These are phyloP conservation scores for Aspergillus puulaauensis DNA, from an alignment of 2,329 filamentous ascomycete species.

Conservation along the genomic window DNA sequence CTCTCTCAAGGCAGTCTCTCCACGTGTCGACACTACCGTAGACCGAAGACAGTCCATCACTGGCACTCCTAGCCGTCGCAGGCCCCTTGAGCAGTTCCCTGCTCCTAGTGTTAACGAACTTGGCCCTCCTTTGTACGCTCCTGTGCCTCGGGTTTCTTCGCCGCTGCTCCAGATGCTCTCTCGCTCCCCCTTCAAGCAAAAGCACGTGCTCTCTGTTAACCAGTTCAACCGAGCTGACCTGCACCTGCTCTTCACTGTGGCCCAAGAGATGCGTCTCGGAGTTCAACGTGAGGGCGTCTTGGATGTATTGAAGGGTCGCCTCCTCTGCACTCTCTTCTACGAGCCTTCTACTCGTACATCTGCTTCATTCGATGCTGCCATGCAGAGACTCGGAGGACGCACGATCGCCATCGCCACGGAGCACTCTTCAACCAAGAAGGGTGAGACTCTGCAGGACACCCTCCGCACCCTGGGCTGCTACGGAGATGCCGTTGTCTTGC, in stretches of 20 bases:
- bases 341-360: constrained; percentile 96
- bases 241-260: constrained; percentile 91
- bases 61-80: constrained; percentile 38
- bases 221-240: constrained; percentile 86
- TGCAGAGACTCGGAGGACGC: constrained; percentile 93
- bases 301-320: constrained; percentile 78
- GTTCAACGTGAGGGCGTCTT: constrained; percentile 90
- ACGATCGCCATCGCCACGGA: constrained; percentile 79
- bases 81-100: constrained; percentile 26
- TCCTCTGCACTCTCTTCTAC: constrained; percentile 93
- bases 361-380: constrained; percentile 92
- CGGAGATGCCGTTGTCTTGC: constrained; percentile 90
- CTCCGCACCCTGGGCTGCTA: constrained; percentile 93
- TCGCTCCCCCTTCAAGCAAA: constrained; percentile 81
- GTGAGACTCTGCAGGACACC: constrained; percentile 89
- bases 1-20: constrained; percentile 52
- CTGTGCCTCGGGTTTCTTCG: constrained; percentile 55
- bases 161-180: constrained; percentile 70
- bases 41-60: constrained; percentile 39
- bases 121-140: constrained; percentile 39
- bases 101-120: constrained; percentile 35
- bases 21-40: constrained; percentile 38
- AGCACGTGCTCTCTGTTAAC: constrained; percentile 87
- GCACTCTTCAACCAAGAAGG: constrained; percentile 88
- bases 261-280: constrained; percentile 94